These are phyloP conservation scores for Bertia moriformis DNA, from an alignment of 2,329 filamentous ascomycete species.

Conservation along the genomic window DNA sequence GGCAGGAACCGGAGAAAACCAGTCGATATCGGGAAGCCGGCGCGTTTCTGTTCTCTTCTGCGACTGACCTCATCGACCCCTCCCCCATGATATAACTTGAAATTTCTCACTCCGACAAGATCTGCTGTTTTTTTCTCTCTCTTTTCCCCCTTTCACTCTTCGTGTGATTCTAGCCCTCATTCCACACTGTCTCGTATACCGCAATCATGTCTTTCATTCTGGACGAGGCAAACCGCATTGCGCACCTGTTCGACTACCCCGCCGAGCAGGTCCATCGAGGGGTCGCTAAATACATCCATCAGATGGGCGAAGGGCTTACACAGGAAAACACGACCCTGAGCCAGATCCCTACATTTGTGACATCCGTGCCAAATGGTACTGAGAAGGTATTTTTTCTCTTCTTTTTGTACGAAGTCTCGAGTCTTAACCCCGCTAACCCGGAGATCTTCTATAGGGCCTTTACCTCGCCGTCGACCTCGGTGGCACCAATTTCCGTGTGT, in stretches of 20 bases:
- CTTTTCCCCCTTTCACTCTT: neutral
- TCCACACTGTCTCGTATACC: neutral
- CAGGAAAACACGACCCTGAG: constrained; percentile 18
- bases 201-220: neutral
- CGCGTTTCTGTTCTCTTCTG: too few species aligned
- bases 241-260: neutral
- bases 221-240: neutral
- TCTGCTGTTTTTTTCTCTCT: too few species aligned
- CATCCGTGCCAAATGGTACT: constrained; percentile 60
- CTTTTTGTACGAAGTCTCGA: constrained; percentile 8
- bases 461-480: constrained; percentile 62
- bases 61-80: neutral
- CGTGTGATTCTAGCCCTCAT: neutral
- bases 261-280: neutral
- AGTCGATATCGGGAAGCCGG: too few species aligned
- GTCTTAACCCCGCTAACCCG: neutral
- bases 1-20: too few species aligned
- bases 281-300: neutral
- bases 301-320: neutral
- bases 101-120: too few species aligned
- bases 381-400: constrained; percentile 40
- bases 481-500: constrained; percentile 59
- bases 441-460: constrained; percentile 32
- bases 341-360: constrained; percentile 69
- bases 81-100: neutral